Conservation (phyloP, 495 filamentous ascomycete species). For the Penicillium fimorum region DNA sequence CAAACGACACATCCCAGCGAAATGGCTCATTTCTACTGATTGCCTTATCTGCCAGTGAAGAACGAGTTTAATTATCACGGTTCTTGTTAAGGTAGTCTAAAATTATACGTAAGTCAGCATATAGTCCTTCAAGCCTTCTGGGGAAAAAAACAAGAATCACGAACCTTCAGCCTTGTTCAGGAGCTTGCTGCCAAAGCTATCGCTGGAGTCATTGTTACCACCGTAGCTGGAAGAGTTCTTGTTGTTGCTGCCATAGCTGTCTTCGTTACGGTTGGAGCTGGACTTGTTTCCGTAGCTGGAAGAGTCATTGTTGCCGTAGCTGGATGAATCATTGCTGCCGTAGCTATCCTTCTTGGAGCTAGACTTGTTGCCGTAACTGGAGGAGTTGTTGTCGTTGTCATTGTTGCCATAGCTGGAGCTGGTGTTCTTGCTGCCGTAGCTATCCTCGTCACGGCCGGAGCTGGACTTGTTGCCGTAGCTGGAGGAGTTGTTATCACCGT, state of each 20-base stretch:
- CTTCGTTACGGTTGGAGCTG: background rate
- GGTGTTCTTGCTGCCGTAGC: background rate
- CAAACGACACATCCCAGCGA: background rate
- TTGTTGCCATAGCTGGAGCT: background rate
- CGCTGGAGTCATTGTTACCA: background rate
- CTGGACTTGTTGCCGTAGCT: background rate
- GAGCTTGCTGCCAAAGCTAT: constrained; percentile 10
- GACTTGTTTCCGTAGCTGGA: constrained; percentile 1
- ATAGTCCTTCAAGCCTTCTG: background rate
- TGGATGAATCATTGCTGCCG: background rate
- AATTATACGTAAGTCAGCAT: background rate
- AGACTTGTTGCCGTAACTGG: background rate
- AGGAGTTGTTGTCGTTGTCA: background rate
- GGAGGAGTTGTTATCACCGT: background rate
- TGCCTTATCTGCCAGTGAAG: background rate
- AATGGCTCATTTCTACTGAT: background rate
- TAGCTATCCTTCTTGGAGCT: constrained; percentile 6
- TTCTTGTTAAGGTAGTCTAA: background rate
- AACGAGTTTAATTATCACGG: background rate
- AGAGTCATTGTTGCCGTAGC: background rate
- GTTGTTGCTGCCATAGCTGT: constrained; percentile 2
- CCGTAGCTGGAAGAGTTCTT: background rate
- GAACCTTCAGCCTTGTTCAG: constrained; percentile 2
- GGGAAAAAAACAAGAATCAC: background rate
- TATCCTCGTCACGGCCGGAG: background rate